Evolutionary conservation across 257 asterid species (phyloP).

Genomic region (Euphrasia confusa): DNA sequence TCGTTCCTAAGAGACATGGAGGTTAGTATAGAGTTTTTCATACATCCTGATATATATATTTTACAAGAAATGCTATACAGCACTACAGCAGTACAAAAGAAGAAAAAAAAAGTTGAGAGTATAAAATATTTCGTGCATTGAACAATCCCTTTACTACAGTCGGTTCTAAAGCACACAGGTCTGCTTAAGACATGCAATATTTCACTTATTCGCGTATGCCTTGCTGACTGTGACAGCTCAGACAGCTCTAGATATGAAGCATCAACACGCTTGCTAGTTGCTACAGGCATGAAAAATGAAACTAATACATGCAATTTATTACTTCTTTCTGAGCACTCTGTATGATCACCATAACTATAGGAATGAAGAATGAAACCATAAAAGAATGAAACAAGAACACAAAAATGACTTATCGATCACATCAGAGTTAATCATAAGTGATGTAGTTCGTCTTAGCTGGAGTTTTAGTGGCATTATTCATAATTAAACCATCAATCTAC

Average conservation of each 20-base stretch:
- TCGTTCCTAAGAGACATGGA: too few relatives aligned
- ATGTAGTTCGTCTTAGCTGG: background rate
- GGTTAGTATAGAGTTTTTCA: too few relatives aligned
- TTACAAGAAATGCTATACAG: too few relatives aligned
- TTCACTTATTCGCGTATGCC: background rate
- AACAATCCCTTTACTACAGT: background rate
- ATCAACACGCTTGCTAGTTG: background rate
- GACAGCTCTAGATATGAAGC: background rate
- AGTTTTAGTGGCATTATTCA: slow-evolving; percentile 3
- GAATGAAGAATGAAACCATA: slow-evolving; percentile 9
- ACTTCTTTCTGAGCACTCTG: background rate
- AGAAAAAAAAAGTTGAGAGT: too few relatives aligned
- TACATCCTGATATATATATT: too few relatives aligned
- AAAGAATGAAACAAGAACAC: background rate
- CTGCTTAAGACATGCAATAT: background rate
- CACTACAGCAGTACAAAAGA: too few relatives aligned
- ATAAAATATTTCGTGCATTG: background rate
- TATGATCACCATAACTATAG: background rate
- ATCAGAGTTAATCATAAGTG: background rate
- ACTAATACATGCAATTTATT: background rate
- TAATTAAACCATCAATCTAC: slow-evolving; percentile 4
- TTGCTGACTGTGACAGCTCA: background rate
- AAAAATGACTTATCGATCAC: slow-evolving; percentile 6
- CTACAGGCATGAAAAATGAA: background rate
- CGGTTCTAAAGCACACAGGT: background rate